Evolutionary conservation across 768 basidiomycete genomes (phyloP), one percentile per base, ranked within the genome.

Genomic region (Chalciporus piperatus): DNA sequence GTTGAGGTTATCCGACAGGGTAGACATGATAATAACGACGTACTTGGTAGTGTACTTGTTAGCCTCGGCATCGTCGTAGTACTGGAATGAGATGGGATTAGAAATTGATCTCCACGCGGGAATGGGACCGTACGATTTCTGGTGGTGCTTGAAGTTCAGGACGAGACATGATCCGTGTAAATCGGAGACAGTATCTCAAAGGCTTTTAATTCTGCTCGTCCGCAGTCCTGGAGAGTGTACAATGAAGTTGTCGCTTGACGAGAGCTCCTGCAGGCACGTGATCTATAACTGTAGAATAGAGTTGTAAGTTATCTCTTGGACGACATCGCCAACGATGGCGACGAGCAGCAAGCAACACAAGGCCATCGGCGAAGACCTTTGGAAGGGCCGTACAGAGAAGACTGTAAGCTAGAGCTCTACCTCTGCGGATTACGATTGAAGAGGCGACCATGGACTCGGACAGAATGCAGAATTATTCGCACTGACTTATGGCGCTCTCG

Each of bases 381-480:
- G 95, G 94, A 98, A 97, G 68, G 77, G 84, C 30, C 80, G 92
- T 40, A 83, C 92, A 3, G 97, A 99, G 71, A 98, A 98, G 78
- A 90, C 95, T 41, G 95, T 95, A 67, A 67, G 91, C 63, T 32
- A 30, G 3, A 10, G 32, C 20, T 39, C 28, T 32, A 25, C 3
- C 14, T 45, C 38, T 50, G 35, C 44, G 41, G 56, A 67, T 63
- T 8, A n/a, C 47, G 66, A 48, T 59, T 57, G 47, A 58, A 37
- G 14, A 48, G 30, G 13, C 32, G 32, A 43, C 44, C 54, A 62
- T 43, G 51, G 20, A 57, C 40, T n/a, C 35, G 39, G 49, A 56
- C 69, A 98, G 95, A 98, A 97, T 70, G 92, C 94, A 66, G 97
- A 99, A 70, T 80, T 99, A 23, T 98, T 99, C 71, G 88, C 95